Evolutionary conservation across 1,284 basidiomycete species (phyloP), one percentile per base, ranked within the genome.

Genomic region (Ganoderma sp.): DNA sequence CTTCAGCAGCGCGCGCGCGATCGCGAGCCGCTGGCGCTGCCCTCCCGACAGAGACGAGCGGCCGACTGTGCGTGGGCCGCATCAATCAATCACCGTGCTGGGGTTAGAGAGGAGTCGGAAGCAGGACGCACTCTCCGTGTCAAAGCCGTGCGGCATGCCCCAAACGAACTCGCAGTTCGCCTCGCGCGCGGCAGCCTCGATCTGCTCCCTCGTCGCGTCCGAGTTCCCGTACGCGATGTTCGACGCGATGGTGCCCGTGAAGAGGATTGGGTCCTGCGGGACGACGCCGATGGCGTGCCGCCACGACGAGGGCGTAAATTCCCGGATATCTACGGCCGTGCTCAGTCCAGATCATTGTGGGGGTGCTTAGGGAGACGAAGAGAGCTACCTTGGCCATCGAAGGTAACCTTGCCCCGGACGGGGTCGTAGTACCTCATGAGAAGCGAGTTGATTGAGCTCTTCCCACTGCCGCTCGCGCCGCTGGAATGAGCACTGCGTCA

Each of bases 151-250:
- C 14, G 97, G 96, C 84, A 99, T 88, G 2, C 90, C 89, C 88
- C 94, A 93, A 54, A 99, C 91, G 77, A 98, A 99, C 75, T 97
- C 95, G 79, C 97, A 99, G 76, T 99, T 98, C 3, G 97, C 97
- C 71, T 93, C 87, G 14, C 90, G 84, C 0, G 97, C 97, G 0
- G 96, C 97, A 28, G 89, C 84, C 78, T 97, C 94, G 45, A 99
- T 94, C 67, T 98, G 87, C 70, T 90, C 89, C 37, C 92, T 85
- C 0, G 94, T 93, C 0, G 90, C 94, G 19, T 84, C 79, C 4
- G 87, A 83, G 45, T 90, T 86, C 2, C 97, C 97, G 77, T 95
- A 99, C 0, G 95, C 93, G 70, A 99, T 98, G 76, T 98, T 98
- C 3, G 94, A 92, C 10, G 94, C 94, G 32, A 98, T 93, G 0